phyloP scores from a whole-genome alignment of 164 flowering plant species.

The Vitis rotundifolia region DNA sequence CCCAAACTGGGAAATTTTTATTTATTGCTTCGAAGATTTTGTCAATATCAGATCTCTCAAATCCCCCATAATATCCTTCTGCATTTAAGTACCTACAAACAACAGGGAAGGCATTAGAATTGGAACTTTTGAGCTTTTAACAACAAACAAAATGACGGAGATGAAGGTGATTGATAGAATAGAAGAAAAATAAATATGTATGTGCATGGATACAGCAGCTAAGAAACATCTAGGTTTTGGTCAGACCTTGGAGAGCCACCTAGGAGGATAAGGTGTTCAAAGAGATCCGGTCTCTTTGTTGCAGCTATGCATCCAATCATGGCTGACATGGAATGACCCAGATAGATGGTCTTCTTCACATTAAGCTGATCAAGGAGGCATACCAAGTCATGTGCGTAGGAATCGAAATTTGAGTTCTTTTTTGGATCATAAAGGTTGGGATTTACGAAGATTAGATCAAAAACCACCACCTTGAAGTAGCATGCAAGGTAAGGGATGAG shows the following conservation, averaged over 20 bases:
- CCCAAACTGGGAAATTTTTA: slow-evolving; percentile 31
- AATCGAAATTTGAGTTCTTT: slow-evolving; percentile 24
- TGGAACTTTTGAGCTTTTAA: too few relatives aligned
- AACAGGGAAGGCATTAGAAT: neutral
- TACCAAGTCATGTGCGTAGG: slow-evolving; percentile 28
- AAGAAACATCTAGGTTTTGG: neutral
- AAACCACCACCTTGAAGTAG: slow-evolving; percentile 39
- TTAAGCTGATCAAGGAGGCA: slow-evolving; percentile 33
- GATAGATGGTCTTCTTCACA: slow-evolving; percentile 17
- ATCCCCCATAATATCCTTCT: slow-evolving; percentile 36
- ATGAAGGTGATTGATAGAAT: neutral
- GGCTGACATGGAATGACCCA: slow-evolving; percentile 54
- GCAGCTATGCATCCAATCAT: slow-evolving; percentile 47
- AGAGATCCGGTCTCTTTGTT: slow-evolving; percentile 36
- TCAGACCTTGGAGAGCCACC: slow-evolving; percentile 44
- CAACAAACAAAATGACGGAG: too few relatives aligned
- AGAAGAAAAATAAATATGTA: neutral
- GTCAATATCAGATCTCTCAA: slow-evolving; percentile 19
- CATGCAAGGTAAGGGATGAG: slow-evolving; percentile 33
- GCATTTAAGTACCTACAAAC: slow-evolving; percentile 37
- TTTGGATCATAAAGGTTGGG: slow-evolving; percentile 20
- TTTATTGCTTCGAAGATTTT: slow-evolving; percentile 19
- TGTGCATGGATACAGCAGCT: neutral
- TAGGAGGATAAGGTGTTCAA: slow-evolving; percentile 31
- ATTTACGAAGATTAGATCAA: slow-evolving; percentile 31